A percentile compares a stretch with the other conserved stretches of the same genome.
Conservation (phyloP, 805 yeast species). For the Hanseniaspora clermontiae region DNA sequence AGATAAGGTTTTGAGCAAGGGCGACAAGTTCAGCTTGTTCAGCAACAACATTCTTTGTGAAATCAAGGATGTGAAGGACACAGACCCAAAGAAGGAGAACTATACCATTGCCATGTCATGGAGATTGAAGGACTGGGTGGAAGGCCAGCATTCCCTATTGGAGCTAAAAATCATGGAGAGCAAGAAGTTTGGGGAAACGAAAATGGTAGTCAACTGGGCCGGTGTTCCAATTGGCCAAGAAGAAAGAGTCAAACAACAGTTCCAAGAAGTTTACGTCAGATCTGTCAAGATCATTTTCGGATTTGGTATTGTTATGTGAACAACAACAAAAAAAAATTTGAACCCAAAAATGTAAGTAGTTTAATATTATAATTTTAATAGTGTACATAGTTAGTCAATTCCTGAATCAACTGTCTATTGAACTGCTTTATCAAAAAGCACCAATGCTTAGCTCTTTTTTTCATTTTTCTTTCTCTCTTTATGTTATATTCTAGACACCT, state of each 20-base stretch:
- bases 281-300: slow-evolving; percentile 89
- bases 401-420: not conserved
- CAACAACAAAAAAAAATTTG: not conserved
- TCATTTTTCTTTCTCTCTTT: not conserved
- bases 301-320: slow-evolving; percentile 75
- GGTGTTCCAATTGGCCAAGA: slow-evolving; percentile 96
- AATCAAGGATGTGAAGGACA: slow-evolving; percentile 32
- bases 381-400: not conserved
- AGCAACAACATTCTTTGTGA: slow-evolving; percentile 69
- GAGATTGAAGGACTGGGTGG: slow-evolving; percentile 83
- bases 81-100: slow-evolving; percentile 35
- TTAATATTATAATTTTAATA: not conserved
- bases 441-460: not conserved
- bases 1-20: slow-evolving; percentile 36
- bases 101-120: slow-evolving; percentile 59
- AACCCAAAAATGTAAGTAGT: not conserved
- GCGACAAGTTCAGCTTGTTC: slow-evolving; percentile 56
- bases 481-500: not conserved
- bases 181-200: slow-evolving; percentile 77
- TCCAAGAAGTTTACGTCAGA: slow-evolving; percentile 78
- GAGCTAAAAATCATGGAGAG: slow-evolving; percentile 44
- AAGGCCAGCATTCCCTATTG: slow-evolving; percentile 65
- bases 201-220: slow-evolving; percentile 59
- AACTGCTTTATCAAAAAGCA: not conserved
- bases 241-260: slow-evolving; percentile 69